A percentile compares a stretch with the other conserved stretches of the same genome.
Evolutionary conservation across 164 flowering plant genomes (phyloP).

Genomic region (Houttuynia cordata): DNA sequence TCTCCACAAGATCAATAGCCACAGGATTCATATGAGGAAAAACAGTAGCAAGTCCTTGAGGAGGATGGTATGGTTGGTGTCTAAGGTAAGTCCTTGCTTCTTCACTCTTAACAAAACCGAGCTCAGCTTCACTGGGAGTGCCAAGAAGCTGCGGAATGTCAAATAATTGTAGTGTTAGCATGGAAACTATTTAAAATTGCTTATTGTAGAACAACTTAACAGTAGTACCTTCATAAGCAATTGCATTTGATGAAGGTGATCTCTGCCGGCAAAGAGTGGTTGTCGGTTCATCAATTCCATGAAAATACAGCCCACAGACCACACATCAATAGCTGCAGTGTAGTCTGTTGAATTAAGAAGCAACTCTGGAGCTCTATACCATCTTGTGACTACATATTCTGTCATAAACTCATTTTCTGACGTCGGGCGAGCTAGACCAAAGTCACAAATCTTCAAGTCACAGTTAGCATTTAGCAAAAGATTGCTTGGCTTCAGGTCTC

Average conservation of each 20-base stretch:
- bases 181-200: not conserved
- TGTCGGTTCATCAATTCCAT: constrained; percentile 86
- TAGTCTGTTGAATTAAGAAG: constrained; percentile 79
- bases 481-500: constrained; percentile 95
- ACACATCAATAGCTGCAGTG: constrained; percentile 91
- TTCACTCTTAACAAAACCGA: constrained; percentile 59
- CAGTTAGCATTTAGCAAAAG: constrained; percentile 82
- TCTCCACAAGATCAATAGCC: constrained; percentile 84
- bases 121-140: constrained; percentile 80
- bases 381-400: constrained; percentile 93
- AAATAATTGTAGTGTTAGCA: constrained; percentile 3
- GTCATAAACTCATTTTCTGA: constrained; percentile 83
- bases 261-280: constrained; percentile 80
- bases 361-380: constrained; percentile 96
- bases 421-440: constrained; percentile 85
- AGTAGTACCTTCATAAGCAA: constrained; percentile 66
- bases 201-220: not conserved
- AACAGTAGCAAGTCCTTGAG: constrained; percentile 33
- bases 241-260: constrained; percentile 89
- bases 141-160: constrained; percentile 58
- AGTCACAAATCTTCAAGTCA: constrained; percentile 83
- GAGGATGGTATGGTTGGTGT: constrained; percentile 52
- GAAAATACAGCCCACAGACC: constrained; percentile 97
- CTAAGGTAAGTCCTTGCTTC: constrained; percentile 64
- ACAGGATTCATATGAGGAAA: constrained; percentile 71